Evolutionary conservation across 768 basidiomycete species (phyloP).

Genomic region (Gyrodon lividus): DNA sequence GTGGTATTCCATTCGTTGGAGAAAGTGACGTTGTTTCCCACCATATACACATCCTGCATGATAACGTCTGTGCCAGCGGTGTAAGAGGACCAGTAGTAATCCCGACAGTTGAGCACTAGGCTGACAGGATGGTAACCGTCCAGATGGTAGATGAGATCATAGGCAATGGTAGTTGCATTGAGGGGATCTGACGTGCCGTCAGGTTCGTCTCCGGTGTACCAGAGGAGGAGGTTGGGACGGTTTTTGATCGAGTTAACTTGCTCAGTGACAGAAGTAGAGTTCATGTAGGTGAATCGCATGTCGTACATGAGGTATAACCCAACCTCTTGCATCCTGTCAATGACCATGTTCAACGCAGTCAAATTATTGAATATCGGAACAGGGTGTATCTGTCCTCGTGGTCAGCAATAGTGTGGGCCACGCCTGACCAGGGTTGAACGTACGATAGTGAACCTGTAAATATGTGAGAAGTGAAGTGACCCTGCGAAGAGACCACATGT

Average conservation of each 20-base stretch:
- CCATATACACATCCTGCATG: constrained; percentile 57
- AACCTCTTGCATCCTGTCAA: constrained; percentile 72
- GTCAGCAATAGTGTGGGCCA: background rate
- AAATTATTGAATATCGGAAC: constrained; percentile 64
- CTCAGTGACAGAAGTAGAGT: constrained; percentile 56
- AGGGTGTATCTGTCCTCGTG: constrained; percentile 54
- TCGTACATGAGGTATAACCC: constrained; percentile 80
- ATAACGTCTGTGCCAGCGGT: constrained; percentile 67
- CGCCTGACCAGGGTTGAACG: constrained; percentile 7
- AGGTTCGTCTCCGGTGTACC: constrained; percentile 76
- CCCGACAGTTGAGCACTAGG: constrained; percentile 61
- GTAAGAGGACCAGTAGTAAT: constrained; percentile 62
- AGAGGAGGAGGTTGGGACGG: constrained; percentile 65
- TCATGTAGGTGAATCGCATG: constrained; percentile 73
- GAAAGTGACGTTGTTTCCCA: constrained; percentile 61
- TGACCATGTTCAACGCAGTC: constrained; percentile 52
- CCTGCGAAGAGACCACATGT: background rate
- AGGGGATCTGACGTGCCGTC: constrained; percentile 70
- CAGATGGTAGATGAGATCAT: constrained; percentile 55
- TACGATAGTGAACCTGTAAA: constrained; percentile 31
- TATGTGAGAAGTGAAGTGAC: background rate
- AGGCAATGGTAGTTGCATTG: constrained; percentile 48
- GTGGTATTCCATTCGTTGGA: constrained; percentile 59
- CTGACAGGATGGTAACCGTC: constrained; percentile 71
- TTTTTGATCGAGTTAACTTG: constrained; percentile 70